phyloP scores from a whole-genome alignment of 1,284 basidiomycete genomes.

The Marasmius tenuissimus region DNA sequence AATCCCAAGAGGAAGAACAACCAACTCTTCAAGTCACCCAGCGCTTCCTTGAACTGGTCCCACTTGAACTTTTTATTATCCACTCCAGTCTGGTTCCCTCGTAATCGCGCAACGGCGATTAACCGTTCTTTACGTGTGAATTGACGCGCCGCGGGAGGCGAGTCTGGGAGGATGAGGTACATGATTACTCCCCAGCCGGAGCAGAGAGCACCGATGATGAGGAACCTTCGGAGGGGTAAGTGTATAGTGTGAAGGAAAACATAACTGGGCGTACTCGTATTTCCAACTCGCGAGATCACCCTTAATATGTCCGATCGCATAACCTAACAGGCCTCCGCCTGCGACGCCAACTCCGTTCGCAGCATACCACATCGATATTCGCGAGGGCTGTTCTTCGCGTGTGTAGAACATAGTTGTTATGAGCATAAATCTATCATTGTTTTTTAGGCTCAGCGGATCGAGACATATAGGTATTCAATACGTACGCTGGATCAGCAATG shows the following conservation, averaged over 20 bases:
- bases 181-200: slow-evolving; percentile 19
- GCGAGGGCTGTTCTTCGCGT: slow-evolving; percentile 33
- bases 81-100: slow-evolving; percentile 24
- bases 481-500: slow-evolving; percentile 29
- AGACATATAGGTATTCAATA: slow-evolving; percentile 8
- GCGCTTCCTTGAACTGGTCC: slow-evolving; percentile 25
- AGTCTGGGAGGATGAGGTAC: slow-evolving; percentile 28
- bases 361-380: slow-evolving; percentile 24
- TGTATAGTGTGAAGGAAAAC: not conserved
- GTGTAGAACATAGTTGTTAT: slow-evolving; percentile 40
- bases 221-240: slow-evolving; percentile 9
- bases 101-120: slow-evolving; percentile 29
- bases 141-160: slow-evolving; percentile 25
- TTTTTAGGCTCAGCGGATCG: not conserved
- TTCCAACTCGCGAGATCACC: slow-evolving; percentile 27
- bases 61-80: slow-evolving; percentile 31
- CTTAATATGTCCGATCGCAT: slow-evolving; percentile 21
- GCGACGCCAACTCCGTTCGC: slow-evolving; percentile 24
- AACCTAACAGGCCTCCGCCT: slow-evolving; percentile 22
- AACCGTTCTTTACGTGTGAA: slow-evolving; percentile 29
- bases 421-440: slow-evolving; percentile 24
- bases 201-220: slow-evolving; percentile 27
- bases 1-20: slow-evolving; percentile 24
- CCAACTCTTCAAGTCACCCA: slow-evolving; percentile 23
- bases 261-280: slow-evolving; percentile 22